Percentiles rank a stretch among this genome's conserved stretches.
Evolutionary conservation across 2,329 filamentous ascomycete species (phyloP).

Genomic region (Cladorrhinum sp.): DNA sequence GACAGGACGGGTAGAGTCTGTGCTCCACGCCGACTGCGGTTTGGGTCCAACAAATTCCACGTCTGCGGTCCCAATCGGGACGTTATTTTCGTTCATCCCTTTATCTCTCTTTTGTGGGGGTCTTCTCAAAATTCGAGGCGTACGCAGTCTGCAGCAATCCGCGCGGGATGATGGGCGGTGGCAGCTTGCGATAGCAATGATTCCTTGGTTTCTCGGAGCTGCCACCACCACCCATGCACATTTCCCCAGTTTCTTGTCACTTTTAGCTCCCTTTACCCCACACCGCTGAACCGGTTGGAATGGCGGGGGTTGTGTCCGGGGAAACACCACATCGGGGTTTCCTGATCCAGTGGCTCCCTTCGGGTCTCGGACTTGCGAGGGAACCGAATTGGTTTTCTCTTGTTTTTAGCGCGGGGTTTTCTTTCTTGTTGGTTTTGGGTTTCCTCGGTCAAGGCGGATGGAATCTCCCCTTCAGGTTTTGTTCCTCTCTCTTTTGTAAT

Average conservation of each 20-base stretch:
- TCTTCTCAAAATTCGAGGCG: conserved; percentile 6
- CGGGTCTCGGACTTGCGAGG: conserved; percentile 3
- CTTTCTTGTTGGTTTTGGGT: too few species aligned
- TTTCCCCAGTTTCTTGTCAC: not conserved
- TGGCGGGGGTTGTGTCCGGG: not conserved
- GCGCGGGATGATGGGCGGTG: conserved; percentile 12
- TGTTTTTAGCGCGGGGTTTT: conserved; percentile 5
- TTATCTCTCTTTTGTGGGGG: conserved; percentile 1
- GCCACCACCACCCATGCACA: not conserved
- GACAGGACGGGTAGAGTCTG: conserved; percentile 8
- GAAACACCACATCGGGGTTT: conserved; percentile 2
- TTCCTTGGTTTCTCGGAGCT: too few species aligned
- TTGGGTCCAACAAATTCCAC: not conserved
- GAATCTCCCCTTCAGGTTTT: not conserved
- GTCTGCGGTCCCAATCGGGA: not conserved
- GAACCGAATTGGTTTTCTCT: not conserved
- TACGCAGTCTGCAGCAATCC: conserved; percentile 14
- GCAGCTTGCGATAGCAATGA: not conserved
- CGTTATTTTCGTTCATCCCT: not conserved
- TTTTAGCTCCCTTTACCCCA: conserved; percentile 7
- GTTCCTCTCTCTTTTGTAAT: conserved; percentile 3
- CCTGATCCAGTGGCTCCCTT: not conserved
- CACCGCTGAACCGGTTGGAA: not conserved
- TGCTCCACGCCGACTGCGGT: conserved; percentile 11
- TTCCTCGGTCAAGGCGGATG: too few species aligned